Evolutionary conservation across 371 early-diverging fungal genomes (phyloP).

Genomic region (Mucor sp.): DNA sequence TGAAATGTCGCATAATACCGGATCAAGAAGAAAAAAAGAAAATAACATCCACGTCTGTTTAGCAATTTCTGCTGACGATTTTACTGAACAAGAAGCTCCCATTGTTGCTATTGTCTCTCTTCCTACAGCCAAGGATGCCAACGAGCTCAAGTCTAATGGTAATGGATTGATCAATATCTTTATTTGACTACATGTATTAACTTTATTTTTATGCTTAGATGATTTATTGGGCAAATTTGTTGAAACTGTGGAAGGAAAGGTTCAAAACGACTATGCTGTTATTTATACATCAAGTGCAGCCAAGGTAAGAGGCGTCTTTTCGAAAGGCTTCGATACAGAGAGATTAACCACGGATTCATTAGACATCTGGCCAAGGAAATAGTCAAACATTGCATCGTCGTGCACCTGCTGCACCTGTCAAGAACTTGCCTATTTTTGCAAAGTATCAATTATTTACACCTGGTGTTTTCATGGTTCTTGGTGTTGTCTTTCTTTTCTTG

Average conservation of each 20-base stretch:
- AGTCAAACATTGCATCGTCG: conserved; percentile 27
- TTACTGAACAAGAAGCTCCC: conserved; percentile 17
- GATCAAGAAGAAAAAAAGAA: neutral
- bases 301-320: conserved; percentile 29
- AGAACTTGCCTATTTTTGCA: conserved; percentile 43
- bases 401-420: conserved; percentile 20
- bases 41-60: neutral
- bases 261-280: conserved; percentile 40
- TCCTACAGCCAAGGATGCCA: conserved; percentile 25
- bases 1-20: neutral
- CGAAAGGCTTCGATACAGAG: neutral
- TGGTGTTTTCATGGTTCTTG: conserved; percentile 51
- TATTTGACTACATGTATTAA: neutral
- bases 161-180: neutral
- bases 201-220: conserved; percentile 13
- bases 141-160: conserved; percentile 38
- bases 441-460: conserved; percentile 54
- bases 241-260: conserved; percentile 26
- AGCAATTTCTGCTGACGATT: conserved; percentile 29
- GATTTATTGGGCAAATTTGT: conserved; percentile 32
- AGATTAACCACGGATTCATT: neutral
- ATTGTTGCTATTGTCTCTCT: conserved; percentile 36
- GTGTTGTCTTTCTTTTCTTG: conserved; percentile 38
- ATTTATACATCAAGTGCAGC: conserved; percentile 50
- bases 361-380: neutral